Evolutionary conservation across 768 basidiomycete species (phyloP).

Genomic region (Suillus bovinus): DNA sequence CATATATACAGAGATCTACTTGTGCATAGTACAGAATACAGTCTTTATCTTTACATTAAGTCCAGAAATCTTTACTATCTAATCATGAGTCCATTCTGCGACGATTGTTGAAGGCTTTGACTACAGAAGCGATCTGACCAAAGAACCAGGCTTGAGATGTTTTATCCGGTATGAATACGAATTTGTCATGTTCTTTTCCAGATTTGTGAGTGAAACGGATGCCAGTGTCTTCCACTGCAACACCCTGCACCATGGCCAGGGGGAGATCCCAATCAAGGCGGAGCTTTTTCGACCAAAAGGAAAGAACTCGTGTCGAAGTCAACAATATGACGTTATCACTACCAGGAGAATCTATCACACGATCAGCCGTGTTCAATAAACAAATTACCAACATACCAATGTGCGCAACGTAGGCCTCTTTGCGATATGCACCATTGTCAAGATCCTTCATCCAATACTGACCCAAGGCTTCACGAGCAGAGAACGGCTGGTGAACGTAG

Average conservation of each 20-base stretch:
- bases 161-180: slow-evolving; percentile 76
- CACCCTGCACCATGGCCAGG: slow-evolving; percentile 81
- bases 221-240: slow-evolving; percentile 88
- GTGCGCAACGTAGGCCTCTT: slow-evolving; percentile 89
- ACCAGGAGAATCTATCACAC: slow-evolving; percentile 62
- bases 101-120: slow-evolving; percentile 73
- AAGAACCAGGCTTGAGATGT: slow-evolving; percentile 80
- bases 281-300: slow-evolving; percentile 84
- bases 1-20: slow-evolving; percentile 28
- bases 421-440: slow-evolving; percentile 83
- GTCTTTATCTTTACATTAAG: slow-evolving; percentile 17
- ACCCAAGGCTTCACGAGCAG: slow-evolving; percentile 85
- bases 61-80: slow-evolving; percentile 13
- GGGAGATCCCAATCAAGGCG: slow-evolving; percentile 91
- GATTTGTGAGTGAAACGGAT: slow-evolving; percentile 84
- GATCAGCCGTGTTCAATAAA: slow-evolving; percentile 12
- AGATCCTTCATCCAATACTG: slow-evolving; percentile 98
- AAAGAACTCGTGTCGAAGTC: slow-evolving; percentile 76
- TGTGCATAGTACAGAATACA: slow-evolving; percentile 25
- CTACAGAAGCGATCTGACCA: slow-evolving; percentile 70
- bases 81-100: slow-evolving; percentile 62
- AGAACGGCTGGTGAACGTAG: slow-evolving; percentile 67
- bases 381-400: slow-evolving; percentile 59
- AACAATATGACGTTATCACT: slow-evolving; percentile 80
- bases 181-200: slow-evolving; percentile 74